These are phyloP conservation scores for Tricharina praecox DNA, from an alignment of 495 filamentous ascomycete genomes.

Conservation along the genomic window DNA sequence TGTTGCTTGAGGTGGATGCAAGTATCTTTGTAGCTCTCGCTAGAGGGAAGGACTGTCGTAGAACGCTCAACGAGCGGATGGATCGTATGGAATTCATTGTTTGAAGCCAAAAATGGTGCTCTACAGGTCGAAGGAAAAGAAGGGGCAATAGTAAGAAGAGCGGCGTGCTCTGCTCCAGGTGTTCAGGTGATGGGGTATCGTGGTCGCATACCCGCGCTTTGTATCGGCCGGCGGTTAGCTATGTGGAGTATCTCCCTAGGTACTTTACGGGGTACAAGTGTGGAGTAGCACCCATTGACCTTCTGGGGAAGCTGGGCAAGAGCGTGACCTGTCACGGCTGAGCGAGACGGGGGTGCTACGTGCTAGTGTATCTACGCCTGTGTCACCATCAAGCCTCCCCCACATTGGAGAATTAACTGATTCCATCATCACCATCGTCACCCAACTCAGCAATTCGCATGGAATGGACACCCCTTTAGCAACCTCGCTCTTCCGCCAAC, in stretches of 20 bases:
- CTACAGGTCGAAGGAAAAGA: background rate
- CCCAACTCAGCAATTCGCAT: slow-evolving; percentile 32
- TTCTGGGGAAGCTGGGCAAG: no score
- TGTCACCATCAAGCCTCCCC: no score
- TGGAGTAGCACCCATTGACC: no score
- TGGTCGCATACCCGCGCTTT: background rate
- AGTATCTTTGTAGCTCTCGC: no score
- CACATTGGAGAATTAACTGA: no score
- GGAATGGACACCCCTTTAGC: slow-evolving; percentile 90
- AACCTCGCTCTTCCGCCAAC: slow-evolving; percentile 60
- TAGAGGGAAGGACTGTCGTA: background rate
- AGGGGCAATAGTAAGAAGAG: background rate
- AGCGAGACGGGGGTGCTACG: no score
- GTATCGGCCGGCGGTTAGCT: background rate
- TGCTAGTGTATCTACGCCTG: no score
- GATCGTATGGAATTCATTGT: background rate
- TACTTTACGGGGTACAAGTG: no score
- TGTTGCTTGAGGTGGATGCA: background rate
- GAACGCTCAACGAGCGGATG: background rate
- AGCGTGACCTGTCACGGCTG: no score
- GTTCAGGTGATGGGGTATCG: background rate
- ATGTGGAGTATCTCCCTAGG: no score
- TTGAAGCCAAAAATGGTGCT: background rate
- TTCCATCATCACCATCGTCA: no score
- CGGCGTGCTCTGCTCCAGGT: background rate